Percentiles rank a stretch among this genome's conserved stretches.
Evolutionary conservation across 148 eudicot species (phyloP).

Genomic region (Rhododendron mucronatum): DNA sequence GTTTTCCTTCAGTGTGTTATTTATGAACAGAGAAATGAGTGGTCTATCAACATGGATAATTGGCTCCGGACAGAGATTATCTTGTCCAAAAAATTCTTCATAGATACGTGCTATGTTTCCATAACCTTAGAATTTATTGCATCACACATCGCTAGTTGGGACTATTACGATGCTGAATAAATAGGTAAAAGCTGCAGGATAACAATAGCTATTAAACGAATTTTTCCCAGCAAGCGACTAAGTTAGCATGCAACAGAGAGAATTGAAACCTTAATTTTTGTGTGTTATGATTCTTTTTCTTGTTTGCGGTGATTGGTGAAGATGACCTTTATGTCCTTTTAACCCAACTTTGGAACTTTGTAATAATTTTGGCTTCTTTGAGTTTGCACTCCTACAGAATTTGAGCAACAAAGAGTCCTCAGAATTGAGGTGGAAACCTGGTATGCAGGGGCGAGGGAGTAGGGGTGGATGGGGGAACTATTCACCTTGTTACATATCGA

Average conservation of each 20-base stretch:
- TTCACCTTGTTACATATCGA: conserved; percentile 26
- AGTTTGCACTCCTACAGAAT: conserved; percentile 26
- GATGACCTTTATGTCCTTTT: background rate
- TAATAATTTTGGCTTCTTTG: background rate
- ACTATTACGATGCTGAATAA: background rate
- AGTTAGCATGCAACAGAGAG: background rate
- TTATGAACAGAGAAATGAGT: background rate
- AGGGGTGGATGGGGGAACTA: conserved; percentile 53
- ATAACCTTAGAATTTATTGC: background rate
- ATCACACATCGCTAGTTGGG: background rate
- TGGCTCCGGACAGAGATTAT: background rate
- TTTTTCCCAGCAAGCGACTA: background rate
- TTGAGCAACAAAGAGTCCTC: conserved; percentile 32
- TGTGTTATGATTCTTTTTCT: background rate
- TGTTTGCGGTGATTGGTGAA: background rate
- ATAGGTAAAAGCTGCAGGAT: background rate
- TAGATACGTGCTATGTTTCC: background rate
- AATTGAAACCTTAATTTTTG: background rate
- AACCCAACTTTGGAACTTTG: background rate
- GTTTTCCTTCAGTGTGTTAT: background rate
- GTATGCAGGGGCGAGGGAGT: conserved; percentile 44
- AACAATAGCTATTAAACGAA: background rate
- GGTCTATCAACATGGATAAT: background rate
- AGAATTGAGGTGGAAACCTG: conserved; percentile 42
- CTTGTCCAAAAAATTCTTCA: background rate